Evolutionary conservation across 2,329 filamentous ascomycete species (phyloP).

Genomic region (Dactylonectria estremocensis): DNA sequence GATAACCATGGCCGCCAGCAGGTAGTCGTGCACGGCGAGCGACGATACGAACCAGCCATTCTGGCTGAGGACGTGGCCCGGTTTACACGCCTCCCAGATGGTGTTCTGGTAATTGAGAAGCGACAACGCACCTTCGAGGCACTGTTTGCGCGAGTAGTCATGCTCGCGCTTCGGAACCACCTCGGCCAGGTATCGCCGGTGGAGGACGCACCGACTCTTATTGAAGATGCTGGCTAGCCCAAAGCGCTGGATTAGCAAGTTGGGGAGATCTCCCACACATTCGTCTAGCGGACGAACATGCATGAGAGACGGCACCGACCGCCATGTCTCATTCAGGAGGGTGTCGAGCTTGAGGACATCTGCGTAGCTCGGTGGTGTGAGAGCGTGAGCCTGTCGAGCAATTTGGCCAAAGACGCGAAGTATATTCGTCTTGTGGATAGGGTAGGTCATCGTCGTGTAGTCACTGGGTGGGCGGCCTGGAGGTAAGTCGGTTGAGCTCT

Average conservation of each 20-base stretch:
- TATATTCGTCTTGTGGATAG: slow-evolving; percentile 66
- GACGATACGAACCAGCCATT: slow-evolving; percentile 72
- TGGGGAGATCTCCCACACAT: slow-evolving; percentile 63
- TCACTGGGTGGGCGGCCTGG: slow-evolving; percentile 70
- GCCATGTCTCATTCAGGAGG: slow-evolving; percentile 62
- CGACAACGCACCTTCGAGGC: slow-evolving; percentile 64
- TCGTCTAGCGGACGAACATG: slow-evolving; percentile 64
- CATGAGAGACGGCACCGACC: slow-evolving; percentile 63
- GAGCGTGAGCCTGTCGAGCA: slow-evolving; percentile 64
- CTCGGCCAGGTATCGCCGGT: slow-evolving; percentile 67
- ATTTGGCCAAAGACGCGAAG: slow-evolving; percentile 66
- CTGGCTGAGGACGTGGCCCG: slow-evolving; percentile 67
- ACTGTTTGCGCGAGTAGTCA: slow-evolving; percentile 66
- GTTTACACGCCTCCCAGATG: slow-evolving; percentile 65
- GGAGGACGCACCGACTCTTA: slow-evolving; percentile 70
- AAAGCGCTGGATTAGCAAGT: slow-evolving; percentile 67
- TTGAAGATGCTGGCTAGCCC: slow-evolving; percentile 68
- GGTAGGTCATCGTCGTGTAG: slow-evolving; percentile 71
- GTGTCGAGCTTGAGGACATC: slow-evolving; percentile 66
- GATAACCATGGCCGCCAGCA: slow-evolving; percentile 73
- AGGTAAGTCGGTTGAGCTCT: slow-evolving; percentile 69
- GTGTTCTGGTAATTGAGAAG: slow-evolving; percentile 64
- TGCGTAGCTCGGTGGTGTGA: slow-evolving; percentile 63
- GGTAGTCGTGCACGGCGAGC: slow-evolving; percentile 72
- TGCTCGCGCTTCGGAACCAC: slow-evolving; percentile 60